Conservation (phyloP, 2,329 filamentous ascomycete genomes). For the Neonectria ditissima region DNA sequence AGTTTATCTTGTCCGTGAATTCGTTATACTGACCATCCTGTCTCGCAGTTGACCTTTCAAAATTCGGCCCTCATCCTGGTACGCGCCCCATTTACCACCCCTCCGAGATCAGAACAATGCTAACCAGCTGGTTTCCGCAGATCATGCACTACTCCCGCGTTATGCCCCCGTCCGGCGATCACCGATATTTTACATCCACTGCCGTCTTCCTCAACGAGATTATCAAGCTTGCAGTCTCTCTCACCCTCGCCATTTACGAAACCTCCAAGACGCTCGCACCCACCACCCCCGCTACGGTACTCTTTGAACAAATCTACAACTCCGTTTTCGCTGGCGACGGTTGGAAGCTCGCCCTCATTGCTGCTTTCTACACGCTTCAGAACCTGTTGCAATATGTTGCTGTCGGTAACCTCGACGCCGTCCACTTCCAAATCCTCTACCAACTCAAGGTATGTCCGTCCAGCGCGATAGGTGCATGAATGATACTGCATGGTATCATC, state of each 20-base stretch:
- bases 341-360: slow-evolving; percentile 94
- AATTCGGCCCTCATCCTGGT: slow-evolving; percentile 83
- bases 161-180: slow-evolving; percentile 86
- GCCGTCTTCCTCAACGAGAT: slow-evolving; percentile 95
- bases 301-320: slow-evolving; percentile 83
- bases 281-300: slow-evolving; percentile 81
- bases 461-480: not conserved
- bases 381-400: slow-evolving; percentile 95
- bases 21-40: slow-evolving; percentile 26
- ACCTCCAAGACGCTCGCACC: slow-evolving; percentile 82
- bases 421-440: slow-evolving; percentile 93
- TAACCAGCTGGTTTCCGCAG: slow-evolving; percentile 56
- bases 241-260: slow-evolving; percentile 90
- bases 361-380: slow-evolving; percentile 88
- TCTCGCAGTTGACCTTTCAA: slow-evolving; percentile 74
- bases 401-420: slow-evolving; percentile 89
- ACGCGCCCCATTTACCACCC: slow-evolving; percentile 43
- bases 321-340: slow-evolving; percentile 90
- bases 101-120: slow-evolving; percentile 74
- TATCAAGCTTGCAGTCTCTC: slow-evolving; percentile 86
- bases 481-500: not conserved
- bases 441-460: slow-evolving; percentile 79
- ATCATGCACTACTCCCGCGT: slow-evolving; percentile 95
- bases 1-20: not conserved
- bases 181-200: slow-evolving; percentile 93